Evolutionary conservation across 2,329 filamentous ascomycete species (phyloP).

Genomic region (Hirsutella rhossiliensis): DNA sequence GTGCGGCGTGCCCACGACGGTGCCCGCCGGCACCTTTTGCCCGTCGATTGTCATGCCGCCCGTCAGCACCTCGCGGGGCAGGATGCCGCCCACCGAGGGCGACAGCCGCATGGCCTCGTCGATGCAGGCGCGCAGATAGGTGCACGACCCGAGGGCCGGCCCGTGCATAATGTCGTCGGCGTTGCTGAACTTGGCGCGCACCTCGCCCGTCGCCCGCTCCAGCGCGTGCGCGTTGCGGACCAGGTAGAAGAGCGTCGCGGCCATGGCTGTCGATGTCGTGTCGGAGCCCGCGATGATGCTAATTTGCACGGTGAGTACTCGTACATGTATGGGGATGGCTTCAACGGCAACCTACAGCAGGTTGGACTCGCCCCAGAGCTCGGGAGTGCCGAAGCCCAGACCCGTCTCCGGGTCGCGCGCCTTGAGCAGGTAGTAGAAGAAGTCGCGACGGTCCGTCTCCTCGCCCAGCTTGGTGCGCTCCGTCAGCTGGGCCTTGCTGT

Average conservation of each 20-base stretch:
- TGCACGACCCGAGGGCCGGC: constrained; percentile 32
- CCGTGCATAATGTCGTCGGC: constrained; percentile 46
- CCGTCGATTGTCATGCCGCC: constrained; percentile 45
- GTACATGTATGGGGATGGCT: not conserved
- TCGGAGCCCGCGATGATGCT: constrained; percentile 60
- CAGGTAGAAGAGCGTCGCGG: constrained; percentile 51
- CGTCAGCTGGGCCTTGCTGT: constrained; percentile 54
- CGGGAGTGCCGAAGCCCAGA: constrained; percentile 49
- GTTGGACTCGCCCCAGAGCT: constrained; percentile 62
- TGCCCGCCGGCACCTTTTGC: constrained; percentile 41
- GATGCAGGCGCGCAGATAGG: constrained; percentile 51
- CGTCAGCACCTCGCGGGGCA: constrained; percentile 45
- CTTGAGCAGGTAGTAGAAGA: constrained; percentile 64
- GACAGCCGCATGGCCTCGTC: constrained; percentile 55
- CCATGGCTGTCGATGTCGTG: constrained; percentile 58
- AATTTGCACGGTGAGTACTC: not conserved
- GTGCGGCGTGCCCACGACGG: constrained; percentile 51
- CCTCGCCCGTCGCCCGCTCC: constrained; percentile 33
- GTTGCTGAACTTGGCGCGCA: constrained; percentile 36
- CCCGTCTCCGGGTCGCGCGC: constrained; percentile 62
- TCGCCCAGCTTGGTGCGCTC: constrained; percentile 55
- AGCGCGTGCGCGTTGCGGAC: constrained; percentile 38
- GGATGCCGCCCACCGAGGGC: constrained; percentile 46
- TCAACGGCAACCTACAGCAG: constrained; percentile 32
- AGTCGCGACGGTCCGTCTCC: constrained; percentile 56